phyloP scores from a whole-genome alignment of 208 protist species.

The Porcisia hertigi region DNA sequence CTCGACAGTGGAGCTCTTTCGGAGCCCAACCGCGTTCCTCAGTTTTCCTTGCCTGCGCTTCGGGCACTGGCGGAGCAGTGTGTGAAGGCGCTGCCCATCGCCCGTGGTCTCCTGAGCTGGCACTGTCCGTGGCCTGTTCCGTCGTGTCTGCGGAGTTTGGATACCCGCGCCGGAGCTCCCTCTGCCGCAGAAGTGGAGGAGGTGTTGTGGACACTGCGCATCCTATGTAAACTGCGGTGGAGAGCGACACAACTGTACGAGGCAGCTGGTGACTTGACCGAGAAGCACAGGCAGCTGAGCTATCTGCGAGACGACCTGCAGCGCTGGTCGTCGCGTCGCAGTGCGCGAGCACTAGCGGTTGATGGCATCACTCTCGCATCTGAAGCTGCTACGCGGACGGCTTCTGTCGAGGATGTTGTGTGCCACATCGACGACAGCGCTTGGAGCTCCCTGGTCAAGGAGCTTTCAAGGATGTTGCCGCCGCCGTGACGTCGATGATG shows the following conservation, averaged over 20 bases:
- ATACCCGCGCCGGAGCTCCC: not conserved
- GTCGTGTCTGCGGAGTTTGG: not conserved
- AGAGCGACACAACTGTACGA: conserved; percentile 36
- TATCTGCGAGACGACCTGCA: conserved; percentile 20
- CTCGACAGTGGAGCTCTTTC: not conserved
- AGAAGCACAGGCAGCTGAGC: conserved; percentile 16
- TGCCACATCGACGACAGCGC: conserved; percentile 17
- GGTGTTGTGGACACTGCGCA: conserved; percentile 40
- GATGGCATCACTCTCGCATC: not conserved
- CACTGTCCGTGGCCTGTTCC: conserved; percentile 29
- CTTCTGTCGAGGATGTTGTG: conserved; percentile 19
- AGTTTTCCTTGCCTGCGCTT: not conserved
- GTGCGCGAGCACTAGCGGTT: not conserved
- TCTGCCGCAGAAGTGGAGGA: conserved; percentile 6
- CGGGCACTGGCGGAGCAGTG: conserved; percentile 23
- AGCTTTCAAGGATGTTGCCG: conserved; percentile 12
- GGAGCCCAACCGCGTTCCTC: not conserved
- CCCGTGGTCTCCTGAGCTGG: conserved; percentile 32
- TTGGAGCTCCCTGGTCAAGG: conserved; percentile 17
- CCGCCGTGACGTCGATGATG: not conserved
- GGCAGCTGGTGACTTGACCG: conserved; percentile 14
- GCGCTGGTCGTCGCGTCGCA: conserved; percentile 20
- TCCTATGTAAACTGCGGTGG: conserved; percentile 41
- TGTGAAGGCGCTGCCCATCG: conserved; percentile 29
- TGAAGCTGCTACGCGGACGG: not conserved